A percentile compares a stretch with the other conserved stretches of the same genome.
These are phyloP conservation scores for Cyclaneusma minus DNA, from an alignment of 2,329 filamentous ascomycete species.

Conservation along the genomic window DNA sequence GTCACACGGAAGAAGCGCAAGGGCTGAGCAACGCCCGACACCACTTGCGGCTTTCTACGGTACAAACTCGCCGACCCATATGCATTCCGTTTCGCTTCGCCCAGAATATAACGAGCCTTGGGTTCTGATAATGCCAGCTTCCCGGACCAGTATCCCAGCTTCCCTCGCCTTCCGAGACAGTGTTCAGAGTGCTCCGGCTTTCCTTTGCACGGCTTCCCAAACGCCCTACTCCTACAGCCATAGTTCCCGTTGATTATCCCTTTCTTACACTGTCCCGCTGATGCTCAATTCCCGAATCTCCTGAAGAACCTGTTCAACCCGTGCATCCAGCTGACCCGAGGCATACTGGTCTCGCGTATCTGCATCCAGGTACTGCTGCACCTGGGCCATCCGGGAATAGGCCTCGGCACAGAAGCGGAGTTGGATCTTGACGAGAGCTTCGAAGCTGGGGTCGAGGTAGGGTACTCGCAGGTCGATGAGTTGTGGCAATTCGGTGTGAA, in stretches of 20 bases:
- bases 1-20: too few relatives aligned
- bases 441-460: conserved; percentile 92
- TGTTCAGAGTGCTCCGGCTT: not conserved
- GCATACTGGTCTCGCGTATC: conserved; percentile 95
- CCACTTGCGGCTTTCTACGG: too few relatives aligned
- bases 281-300: conserved; percentile 97
- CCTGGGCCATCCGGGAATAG: conserved; percentile 95
- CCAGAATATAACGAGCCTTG: too few relatives aligned
- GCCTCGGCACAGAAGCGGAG: conserved; percentile 94
- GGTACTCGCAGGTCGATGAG: conserved; percentile 93
- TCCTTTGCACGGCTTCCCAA: conserved; percentile 1
- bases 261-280: conserved; percentile 44
- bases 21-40: too few relatives aligned
- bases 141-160: too few relatives aligned
- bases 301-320: conserved; percentile 90
- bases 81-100: too few relatives aligned
- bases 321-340: conserved; percentile 74
- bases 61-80: too few relatives aligned
- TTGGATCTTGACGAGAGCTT: conserved; percentile 97
- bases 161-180: too few relatives aligned
- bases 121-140: too few relatives aligned
- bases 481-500: conserved; percentile 84
- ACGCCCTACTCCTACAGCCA: conserved; percentile 1
- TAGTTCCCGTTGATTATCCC: not conserved
- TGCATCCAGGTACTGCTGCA: conserved; percentile 93